These are phyloP conservation scores for Zymoseptoria crescenta DNA, from an alignment of 2,329 filamentous ascomycete genomes.

Conservation along the genomic window DNA sequence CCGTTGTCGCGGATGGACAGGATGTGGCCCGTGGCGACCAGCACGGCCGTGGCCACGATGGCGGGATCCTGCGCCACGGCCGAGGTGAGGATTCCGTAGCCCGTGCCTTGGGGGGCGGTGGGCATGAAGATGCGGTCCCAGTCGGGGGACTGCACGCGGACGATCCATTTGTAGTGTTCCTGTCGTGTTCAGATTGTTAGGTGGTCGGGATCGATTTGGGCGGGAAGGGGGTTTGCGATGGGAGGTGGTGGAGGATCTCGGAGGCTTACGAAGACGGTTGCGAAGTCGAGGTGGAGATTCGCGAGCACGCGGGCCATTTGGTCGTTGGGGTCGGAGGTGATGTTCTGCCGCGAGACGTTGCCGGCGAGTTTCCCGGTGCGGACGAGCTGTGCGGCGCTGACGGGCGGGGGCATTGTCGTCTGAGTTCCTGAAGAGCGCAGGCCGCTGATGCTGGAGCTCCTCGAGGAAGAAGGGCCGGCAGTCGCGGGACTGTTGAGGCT, in stretches of 20 bases:
- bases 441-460: not conserved
- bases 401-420: not conserved
- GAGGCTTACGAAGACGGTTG: not conserved
- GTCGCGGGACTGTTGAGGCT: not conserved
- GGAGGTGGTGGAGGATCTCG: not conserved
- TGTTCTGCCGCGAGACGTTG: not conserved
- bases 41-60: not conserved
- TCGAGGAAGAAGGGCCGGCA: not conserved
- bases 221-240: not conserved
- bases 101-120: not conserved
- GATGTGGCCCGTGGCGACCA: constrained; percentile 5
- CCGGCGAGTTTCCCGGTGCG: not conserved
- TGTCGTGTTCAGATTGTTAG: no score
- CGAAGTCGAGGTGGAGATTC: not conserved
- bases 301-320: not conserved
- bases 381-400: not conserved
- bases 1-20: not conserved
- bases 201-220: no score
- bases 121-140: constrained; percentile 3
- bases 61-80: not conserved
- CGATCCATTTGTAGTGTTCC: constrained; percentile 7
- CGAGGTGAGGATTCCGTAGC: not conserved
- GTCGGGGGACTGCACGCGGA: not conserved
- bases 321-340: not conserved
- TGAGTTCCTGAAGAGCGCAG: not conserved